Evolutionary conservation across 352 stramenopile species (phyloP).

Genomic region (Pythium biforme): DNA sequence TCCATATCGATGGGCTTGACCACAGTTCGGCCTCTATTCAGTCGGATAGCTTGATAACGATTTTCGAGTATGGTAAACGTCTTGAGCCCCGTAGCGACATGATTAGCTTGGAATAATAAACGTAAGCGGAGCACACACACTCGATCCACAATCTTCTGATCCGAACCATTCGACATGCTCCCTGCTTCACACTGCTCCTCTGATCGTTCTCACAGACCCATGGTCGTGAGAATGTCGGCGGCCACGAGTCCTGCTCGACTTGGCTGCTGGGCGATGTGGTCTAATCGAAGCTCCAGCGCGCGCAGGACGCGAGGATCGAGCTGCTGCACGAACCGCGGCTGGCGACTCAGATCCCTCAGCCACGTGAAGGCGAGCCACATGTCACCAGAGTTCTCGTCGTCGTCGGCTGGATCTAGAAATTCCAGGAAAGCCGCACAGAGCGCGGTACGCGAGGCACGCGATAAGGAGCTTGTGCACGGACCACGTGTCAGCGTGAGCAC

Average conservation of each 20-base stretch:
- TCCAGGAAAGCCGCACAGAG: conserved; percentile 55
- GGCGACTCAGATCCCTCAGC: conserved; percentile 33
- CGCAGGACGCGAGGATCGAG: conserved; percentile 44
- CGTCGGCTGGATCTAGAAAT: conserved; percentile 31
- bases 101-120: neutral
- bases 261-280: conserved; percentile 25
- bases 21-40: conserved; percentile 9
- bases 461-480: conserved; percentile 39
- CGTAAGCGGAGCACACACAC: neutral
- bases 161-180: no score
- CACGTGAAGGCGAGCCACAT: conserved; percentile 50
- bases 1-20: neutral
- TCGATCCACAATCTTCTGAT: no score
- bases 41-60: conserved; percentile 20
- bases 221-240: conserved; percentile 37
- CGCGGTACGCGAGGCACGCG: conserved; percentile 34
- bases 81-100: neutral
- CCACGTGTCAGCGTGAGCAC: conserved; percentile 32
- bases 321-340: conserved; percentile 14
- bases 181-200: no score
- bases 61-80: neutral
- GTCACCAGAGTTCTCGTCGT: conserved; percentile 17
- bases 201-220: conserved; percentile 29
- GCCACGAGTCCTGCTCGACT: conserved; percentile 36
- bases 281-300: conserved; percentile 35